These are phyloP conservation scores for Ampelocalamus luodianensis DNA, from an alignment of 176 grass and related monocot species.

Conservation along the genomic window DNA sequence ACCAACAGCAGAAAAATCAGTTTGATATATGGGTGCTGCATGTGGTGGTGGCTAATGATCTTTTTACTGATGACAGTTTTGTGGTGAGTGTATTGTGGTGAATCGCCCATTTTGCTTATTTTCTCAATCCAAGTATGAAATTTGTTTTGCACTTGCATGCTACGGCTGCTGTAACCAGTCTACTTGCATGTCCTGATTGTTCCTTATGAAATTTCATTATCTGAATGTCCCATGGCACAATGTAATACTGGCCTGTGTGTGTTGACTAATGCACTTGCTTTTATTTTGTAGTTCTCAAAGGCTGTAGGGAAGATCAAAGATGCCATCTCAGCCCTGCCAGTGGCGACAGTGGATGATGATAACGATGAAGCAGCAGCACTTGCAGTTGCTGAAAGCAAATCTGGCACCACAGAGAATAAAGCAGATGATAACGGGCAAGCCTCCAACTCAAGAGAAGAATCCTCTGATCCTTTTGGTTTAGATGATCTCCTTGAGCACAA, in stretches of 20 bases:
- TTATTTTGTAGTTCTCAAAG: slow-evolving; percentile 74
- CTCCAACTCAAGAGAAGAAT: slow-evolving; percentile 35
- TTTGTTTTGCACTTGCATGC: not conserved
- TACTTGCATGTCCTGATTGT: not conserved
- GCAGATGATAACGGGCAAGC: not conserved
- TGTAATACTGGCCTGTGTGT: not conserved
- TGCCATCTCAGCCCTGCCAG: slow-evolving; percentile 65
- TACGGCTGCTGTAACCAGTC: not conserved
- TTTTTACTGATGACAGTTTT: slow-evolving; percentile 97
- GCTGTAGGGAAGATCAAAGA: slow-evolving; percentile 89
- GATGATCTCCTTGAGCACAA: slow-evolving; percentile 63
- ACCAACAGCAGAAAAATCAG: slow-evolving; percentile 75
- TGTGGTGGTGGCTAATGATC: slow-evolving; percentile 92
- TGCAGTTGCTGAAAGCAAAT: slow-evolving; percentile 53
- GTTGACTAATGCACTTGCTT: not conserved
- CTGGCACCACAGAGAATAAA: slow-evolving; percentile 17
- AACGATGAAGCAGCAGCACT: slow-evolving; percentile 65
- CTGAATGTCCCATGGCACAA: not conserved
- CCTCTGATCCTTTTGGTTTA: slow-evolving; percentile 85
- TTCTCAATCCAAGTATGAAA: not conserved
- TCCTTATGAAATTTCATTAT: not conserved
- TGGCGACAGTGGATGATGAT: slow-evolving; percentile 70
- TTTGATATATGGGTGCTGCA: slow-evolving; percentile 75
- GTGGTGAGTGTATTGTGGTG: slow-evolving; percentile 64
- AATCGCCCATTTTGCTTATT: not conserved